Conservation (phyloP, 2,329 filamentous ascomycete species). For the Colletotrichum abscissum region DNA sequence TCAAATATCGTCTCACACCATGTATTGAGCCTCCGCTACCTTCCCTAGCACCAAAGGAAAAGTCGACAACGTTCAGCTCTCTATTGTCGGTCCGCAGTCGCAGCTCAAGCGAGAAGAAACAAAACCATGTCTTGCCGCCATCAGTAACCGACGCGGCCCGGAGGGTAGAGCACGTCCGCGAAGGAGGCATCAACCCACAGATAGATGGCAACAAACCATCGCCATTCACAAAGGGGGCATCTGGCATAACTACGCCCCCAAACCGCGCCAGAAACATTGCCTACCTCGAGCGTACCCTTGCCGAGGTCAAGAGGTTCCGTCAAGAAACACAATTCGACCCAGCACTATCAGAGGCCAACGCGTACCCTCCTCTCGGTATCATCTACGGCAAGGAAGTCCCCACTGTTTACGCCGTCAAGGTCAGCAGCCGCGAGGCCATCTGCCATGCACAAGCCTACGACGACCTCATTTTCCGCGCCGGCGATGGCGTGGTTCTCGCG, state of each 20-base stretch:
- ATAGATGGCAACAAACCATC: slow-evolving; percentile 49
- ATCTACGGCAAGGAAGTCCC: slow-evolving; percentile 90
- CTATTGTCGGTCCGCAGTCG: slow-evolving; percentile 60
- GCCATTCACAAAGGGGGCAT: slow-evolving; percentile 39
- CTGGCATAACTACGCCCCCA: slow-evolving; percentile 55
- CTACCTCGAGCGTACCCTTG: slow-evolving; percentile 82
- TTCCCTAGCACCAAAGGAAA: slow-evolving; percentile 55
- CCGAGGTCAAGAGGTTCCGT: slow-evolving; percentile 80
- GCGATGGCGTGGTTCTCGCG: slow-evolving; percentile 90
- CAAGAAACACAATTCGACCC: slow-evolving; percentile 74
- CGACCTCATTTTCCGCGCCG: slow-evolving; percentile 85
- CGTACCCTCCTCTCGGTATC: slow-evolving; percentile 83
- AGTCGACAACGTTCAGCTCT: slow-evolving; percentile 53
- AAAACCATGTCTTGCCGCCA: slow-evolving; percentile 35
- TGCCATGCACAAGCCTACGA: slow-evolving; percentile 83
- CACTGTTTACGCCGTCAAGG: slow-evolving; percentile 84
- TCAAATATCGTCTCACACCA: slow-evolving; percentile 80
- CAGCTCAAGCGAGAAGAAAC: slow-evolving; percentile 51
- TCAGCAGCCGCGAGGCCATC: slow-evolving; percentile 79
- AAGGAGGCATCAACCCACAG: slow-evolving; percentile 57
- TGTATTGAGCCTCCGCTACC: slow-evolving; percentile 78
- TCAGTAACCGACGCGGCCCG: slow-evolving; percentile 41
- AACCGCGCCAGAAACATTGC: slow-evolving; percentile 59
- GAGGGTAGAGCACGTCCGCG: slow-evolving; percentile 44
- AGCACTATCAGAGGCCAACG: slow-evolving; percentile 70